Base-by-base conservation (phyloP, 495 filamentous ascomycete genomes). In the Pseudoneurospora amorphoporcata region DNA sequence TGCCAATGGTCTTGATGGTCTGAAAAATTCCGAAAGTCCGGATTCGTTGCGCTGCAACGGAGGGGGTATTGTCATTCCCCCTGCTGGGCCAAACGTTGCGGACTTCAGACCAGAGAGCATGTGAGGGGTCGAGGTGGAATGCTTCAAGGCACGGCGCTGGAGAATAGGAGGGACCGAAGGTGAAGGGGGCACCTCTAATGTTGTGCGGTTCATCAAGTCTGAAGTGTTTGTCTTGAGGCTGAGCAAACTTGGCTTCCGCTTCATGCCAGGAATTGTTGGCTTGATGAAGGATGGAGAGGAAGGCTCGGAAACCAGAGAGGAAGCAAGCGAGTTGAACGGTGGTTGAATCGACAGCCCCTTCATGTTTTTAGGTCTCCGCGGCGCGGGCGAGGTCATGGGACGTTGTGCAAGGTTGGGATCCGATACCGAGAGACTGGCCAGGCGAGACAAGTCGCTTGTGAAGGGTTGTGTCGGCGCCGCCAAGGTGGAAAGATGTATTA, bases 301-400 rank as follows among this genome's bases (percentile, higher is more conserved):
- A 38, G 94, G 92, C 40, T 92, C 91, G 0, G 92, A 94, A 29
- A 91, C 77, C 68, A 84, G 74, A 3, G 80, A 81, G 16, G 79
- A 77, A 2, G 80, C 78, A 38, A 82, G 73, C 71, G 72, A 85
- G 83, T 77, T 82, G 8, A 88, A 85, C 16, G 91, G 89, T 68
- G 96, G 92, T 72, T 95, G 93, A 72, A 98, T 87, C 1, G 94
- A 97, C 5, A 99, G 85, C 69, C 95, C 95, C 80, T 99, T 99
- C 77, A 95, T 90, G 80, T 99, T 99, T 69, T 94, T 91, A 39
- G 89, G 87, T 79, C 93, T 91, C 78, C 90, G 86, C 3, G 94
- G 92, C 5, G 90, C 91, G n/a, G 87, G 85, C 42, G 88, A 89
- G n/a, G 87, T 88, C 86, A 87, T 87, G 12, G 87, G 87, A 65